These are phyloP conservation scores for Starmerella bacillaris DNA, from an alignment of 805 yeast genomes.

Conservation along the genomic window DNA sequence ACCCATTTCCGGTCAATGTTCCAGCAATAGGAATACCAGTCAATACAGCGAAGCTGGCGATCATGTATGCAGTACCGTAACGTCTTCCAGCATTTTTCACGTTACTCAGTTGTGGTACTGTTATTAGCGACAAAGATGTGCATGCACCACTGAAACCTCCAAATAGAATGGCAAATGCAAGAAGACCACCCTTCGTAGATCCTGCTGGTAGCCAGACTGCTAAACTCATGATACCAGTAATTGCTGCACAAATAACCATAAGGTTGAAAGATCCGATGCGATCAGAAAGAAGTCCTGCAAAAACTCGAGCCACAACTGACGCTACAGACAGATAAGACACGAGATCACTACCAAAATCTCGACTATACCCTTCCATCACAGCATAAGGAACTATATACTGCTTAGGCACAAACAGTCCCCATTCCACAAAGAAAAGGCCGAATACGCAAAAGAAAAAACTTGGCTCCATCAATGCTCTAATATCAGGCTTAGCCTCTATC, in stretches of 20 bases:
- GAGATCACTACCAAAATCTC: slow-evolving; percentile 22
- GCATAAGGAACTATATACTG: slow-evolving; percentile 44
- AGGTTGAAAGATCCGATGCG: slow-evolving; percentile 38
- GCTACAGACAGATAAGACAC: slow-evolving; percentile 32
- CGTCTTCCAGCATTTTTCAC: slow-evolving; percentile 47
- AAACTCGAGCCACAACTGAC: slow-evolving; percentile 35
- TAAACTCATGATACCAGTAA: slow-evolving; percentile 27
- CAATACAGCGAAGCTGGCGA: slow-evolving; percentile 22
- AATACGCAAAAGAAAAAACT: slow-evolving; percentile 17
- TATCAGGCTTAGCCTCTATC: slow-evolving; percentile 18
- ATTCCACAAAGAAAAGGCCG: slow-evolving; percentile 27
- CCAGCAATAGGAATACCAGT: slow-evolving; percentile 26
- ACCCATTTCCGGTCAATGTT: slow-evolving; percentile 16
- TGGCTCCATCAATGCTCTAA: slow-evolving; percentile 17
- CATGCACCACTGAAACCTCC: slow-evolving; percentile 20
- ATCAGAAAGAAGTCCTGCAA: slow-evolving; percentile 41
- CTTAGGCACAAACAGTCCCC: slow-evolving; percentile 32
- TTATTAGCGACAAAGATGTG: slow-evolving; percentile 46
- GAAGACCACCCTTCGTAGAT: slow-evolving; percentile 28
- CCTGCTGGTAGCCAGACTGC: slow-evolving; percentile 47
- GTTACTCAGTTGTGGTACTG: slow-evolving; percentile 42
- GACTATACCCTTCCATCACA: slow-evolving; percentile 28
- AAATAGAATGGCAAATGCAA: slow-evolving; percentile 31
- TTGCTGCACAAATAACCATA: slow-evolving; percentile 29
- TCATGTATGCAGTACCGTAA: slow-evolving; percentile 45